Evolutionary conservation across 2,329 filamentous ascomycete species (phyloP).

Genomic region (Penicillium sp.): DNA sequence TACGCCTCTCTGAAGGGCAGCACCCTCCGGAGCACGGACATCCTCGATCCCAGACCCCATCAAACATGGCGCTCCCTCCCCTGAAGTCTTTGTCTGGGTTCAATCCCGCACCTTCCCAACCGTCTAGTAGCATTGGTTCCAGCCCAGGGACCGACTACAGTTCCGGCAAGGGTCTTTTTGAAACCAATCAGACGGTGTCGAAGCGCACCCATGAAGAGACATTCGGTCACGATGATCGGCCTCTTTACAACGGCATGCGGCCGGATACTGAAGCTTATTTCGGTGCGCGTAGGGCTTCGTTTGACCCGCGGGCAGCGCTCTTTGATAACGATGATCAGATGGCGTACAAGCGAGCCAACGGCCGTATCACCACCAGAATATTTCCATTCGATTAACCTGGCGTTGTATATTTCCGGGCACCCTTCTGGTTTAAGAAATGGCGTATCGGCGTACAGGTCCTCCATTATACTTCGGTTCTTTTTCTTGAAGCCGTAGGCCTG

Average conservation of each 20-base stretch:
- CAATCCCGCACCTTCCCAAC: slow-evolving; percentile 27
- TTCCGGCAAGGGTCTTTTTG: slow-evolving; percentile 35
- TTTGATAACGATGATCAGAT: slow-evolving; percentile 33
- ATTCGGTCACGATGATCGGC: slow-evolving; percentile 45
- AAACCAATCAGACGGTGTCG: slow-evolving; percentile 32
- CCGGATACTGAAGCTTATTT: slow-evolving; percentile 39
- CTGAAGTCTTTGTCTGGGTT: slow-evolving; percentile 44
- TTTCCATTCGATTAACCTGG: slow-evolving; percentile 24
- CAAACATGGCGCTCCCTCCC: slow-evolving; percentile 37
- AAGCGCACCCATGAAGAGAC: slow-evolving; percentile 46
- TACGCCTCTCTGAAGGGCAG: slow-evolving; percentile 37
- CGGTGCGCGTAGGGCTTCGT: slow-evolving; percentile 32
- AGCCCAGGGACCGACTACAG: slow-evolving; percentile 31
- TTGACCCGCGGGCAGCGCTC: slow-evolving; percentile 30
- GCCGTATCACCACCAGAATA: slow-evolving; percentile 38
- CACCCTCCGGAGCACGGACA: slow-evolving; percentile 41
- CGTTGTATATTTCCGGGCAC: not conserved
- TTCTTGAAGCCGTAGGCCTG: not conserved
- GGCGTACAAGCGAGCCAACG: slow-evolving; percentile 44
- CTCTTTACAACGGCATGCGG: slow-evolving; percentile 51
- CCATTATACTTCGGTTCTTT: slow-evolving; percentile 20
- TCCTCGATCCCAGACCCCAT: slow-evolving; percentile 34
- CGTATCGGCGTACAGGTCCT: slow-evolving; percentile 25
- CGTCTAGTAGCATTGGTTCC: slow-evolving; percentile 29
- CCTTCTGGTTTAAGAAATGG: slow-evolving; percentile 23